Evolutionary conservation across 116 monocot genomes (phyloP).

Genomic region (Trichopus zeylanicus): DNA sequence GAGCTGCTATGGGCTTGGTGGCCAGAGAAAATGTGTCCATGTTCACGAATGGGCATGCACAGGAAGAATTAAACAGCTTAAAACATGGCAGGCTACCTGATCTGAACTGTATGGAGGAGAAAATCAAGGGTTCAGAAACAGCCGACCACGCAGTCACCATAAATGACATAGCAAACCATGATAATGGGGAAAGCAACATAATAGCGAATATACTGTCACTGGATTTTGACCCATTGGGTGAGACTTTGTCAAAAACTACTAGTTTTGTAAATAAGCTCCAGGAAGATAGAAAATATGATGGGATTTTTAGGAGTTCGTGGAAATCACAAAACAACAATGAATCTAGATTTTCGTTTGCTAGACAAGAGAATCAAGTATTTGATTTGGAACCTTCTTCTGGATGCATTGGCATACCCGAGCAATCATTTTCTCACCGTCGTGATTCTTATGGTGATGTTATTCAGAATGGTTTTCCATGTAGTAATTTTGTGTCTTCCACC

Average conservation of each 20-base stretch:
- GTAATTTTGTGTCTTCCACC: conserved; percentile 14
- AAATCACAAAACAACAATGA: conserved; percentile 41
- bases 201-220: conserved; percentile 69
- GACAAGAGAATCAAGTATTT: conserved; percentile 41
- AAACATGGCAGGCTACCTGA: conserved; percentile 16
- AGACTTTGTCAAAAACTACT: conserved; percentile 31
- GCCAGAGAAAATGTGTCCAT: conserved; percentile 12
- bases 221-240: conserved; percentile 91
- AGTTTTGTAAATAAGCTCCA: conserved; percentile 44
- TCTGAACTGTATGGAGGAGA: conserved; percentile 6
- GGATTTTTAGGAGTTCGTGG: conserved; percentile 27
- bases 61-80: conserved; percentile 7
- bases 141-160: conserved; percentile 10
- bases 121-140: conserved; percentile 7
- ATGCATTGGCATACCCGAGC: conserved; percentile 7
- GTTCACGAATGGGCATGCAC: conserved; percentile 18
- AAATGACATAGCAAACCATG: conserved; percentile 21
- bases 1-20: background rate
- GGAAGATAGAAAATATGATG: conserved; percentile 26
- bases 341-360: conserved; percentile 88
- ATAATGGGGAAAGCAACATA: conserved; percentile 60
- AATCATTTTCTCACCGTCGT: conserved; percentile 8
- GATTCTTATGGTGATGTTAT: conserved; percentile 15
- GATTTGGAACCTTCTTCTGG: conserved; percentile 15
- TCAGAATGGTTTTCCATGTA: conserved; percentile 14